These are phyloP conservation scores for Botryotinia narcissicola DNA, from an alignment of 2,329 filamentous ascomycete genomes.

Conservation along the genomic window DNA sequence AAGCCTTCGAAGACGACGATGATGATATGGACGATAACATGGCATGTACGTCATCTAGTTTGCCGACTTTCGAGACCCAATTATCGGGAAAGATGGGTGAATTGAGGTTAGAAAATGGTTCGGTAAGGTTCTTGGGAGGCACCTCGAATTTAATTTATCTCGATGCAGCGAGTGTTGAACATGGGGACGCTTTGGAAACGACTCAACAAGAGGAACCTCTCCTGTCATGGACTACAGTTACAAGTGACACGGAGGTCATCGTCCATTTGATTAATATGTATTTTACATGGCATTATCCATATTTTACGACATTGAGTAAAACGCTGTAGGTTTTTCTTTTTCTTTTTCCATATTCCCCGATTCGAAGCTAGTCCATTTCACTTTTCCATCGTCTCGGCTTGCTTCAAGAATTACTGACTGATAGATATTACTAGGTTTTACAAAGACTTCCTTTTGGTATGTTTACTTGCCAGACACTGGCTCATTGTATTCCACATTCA, in stretches of 20 bases:
- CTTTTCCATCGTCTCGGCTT: not conserved
- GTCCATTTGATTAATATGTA: conserved; percentile 94
- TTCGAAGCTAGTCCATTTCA: not conserved
- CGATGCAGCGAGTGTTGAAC: conserved; percentile 48
- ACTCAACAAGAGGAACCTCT: conserved; percentile 58
- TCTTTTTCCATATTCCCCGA: not conserved
- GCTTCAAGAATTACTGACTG: not conserved
- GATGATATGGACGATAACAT: conserved; percentile 45
- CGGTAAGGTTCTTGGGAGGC: conserved; percentile 86
- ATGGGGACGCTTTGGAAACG: conserved; percentile 35
- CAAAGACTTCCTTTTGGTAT: conserved; percentile 56
- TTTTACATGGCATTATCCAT: conserved; percentile 96
- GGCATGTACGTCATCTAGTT: conserved; percentile 43
- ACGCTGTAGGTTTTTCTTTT: conserved; percentile 47
- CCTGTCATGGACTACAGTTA: conserved; percentile 85
- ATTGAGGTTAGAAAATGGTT: conserved; percentile 80
- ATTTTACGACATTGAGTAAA: conserved; percentile 88
- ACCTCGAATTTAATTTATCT: conserved; percentile 91
- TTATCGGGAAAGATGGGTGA: conserved; percentile 92
- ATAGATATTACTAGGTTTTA: conserved; percentile 55
- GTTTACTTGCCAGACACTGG: not conserved
- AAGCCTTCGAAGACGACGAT: conserved; percentile 39
- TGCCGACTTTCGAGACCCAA: conserved; percentile 63
- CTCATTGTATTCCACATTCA: not conserved
- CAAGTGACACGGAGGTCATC: conserved; percentile 73